phyloP scores from a whole-genome alignment of 1,284 basidiomycete genomes.

The Kwoniella shivajii region DNA sequence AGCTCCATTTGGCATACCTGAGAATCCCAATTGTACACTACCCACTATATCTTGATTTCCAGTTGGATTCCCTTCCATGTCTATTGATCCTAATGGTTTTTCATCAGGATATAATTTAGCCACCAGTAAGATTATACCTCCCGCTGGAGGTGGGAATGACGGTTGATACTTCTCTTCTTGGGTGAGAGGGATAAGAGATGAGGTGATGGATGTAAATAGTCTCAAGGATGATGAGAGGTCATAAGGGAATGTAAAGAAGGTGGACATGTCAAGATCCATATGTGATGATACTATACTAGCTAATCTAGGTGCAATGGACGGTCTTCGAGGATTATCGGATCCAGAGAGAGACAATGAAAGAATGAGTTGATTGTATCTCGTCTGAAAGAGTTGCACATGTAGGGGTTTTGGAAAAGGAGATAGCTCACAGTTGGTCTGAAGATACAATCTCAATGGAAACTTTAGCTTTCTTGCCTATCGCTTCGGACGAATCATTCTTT shows the following conservation, averaged over 20 bases:
- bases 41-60: conserved; percentile 15
- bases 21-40: conserved; percentile 19
- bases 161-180: too few relatives aligned
- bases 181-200: background rate
- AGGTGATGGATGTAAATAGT: background rate
- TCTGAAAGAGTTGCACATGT: background rate
- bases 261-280: conserved; percentile 6
- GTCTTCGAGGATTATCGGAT: background rate
- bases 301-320: background rate
- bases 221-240: background rate
- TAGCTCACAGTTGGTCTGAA: background rate
- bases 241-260: conserved; percentile 1
- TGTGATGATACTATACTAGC: background rate
- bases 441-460: conserved; percentile 1
- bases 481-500: background rate
- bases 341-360: too few relatives aligned
- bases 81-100: conserved; percentile 5
- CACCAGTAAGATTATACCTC: background rate
- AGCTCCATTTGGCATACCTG: conserved; percentile 17
- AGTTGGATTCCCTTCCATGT: background rate
- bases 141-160: conserved; percentile 3
- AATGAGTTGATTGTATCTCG: background rate
- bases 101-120: background rate
- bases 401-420: too few relatives aligned
- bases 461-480: background rate